Base-by-base conservation (phyloP, 1,139 yeast genomes). In the Geotrichum europaeum region DNA sequence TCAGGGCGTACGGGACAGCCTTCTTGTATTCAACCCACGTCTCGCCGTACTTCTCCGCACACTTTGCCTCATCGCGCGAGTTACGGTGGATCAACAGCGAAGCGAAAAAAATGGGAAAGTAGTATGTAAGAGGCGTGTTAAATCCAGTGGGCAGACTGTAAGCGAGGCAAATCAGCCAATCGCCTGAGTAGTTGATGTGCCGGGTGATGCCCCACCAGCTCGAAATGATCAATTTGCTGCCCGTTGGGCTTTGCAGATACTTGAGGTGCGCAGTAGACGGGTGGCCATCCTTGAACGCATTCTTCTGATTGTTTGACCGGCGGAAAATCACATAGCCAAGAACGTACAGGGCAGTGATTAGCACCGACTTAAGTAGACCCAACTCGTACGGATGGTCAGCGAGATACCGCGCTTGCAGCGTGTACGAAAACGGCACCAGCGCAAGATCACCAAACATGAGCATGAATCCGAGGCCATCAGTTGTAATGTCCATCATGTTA, bases 381-480 rank as follows among this genome's bases (percentile, higher is more conserved):
- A 94, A 75, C 3, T 80, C 74, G 36, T 86, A 76, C 32, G 85
- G 85, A 65, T 85, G 83, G 55, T 86, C 80, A 2, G 92, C 83
- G 64, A 92, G 77, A 73, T 85, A 95, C 65, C 98, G 81, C 2
- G 96, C 81, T 71, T 94, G 99, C 63, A 94, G 73, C 4, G 94
- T 81, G 73, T 95, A 94, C 1, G 96, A 82, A 79, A 94, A 92
- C 34, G 99, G 99, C n/a, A 94, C 90, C 79, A 95, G 82, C 0
- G 96, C 85, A 69, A 94, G 79, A 72, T 94, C 99, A 43, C 99
- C 99, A 77, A 92, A 92, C 9, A 92, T 84, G 58, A 94, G 79
- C 99, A 94, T 94, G 76, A 86, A 91, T 0, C 99, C 99, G 73
- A 94, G 90, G 0, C 99, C 99, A 75, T 94, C 99, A 22, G 97